These are phyloP conservation scores for Gracilaria vermiculophylla DNA, from an alignment of 23 red algal genomes.

Conservation along the genomic window DNA sequence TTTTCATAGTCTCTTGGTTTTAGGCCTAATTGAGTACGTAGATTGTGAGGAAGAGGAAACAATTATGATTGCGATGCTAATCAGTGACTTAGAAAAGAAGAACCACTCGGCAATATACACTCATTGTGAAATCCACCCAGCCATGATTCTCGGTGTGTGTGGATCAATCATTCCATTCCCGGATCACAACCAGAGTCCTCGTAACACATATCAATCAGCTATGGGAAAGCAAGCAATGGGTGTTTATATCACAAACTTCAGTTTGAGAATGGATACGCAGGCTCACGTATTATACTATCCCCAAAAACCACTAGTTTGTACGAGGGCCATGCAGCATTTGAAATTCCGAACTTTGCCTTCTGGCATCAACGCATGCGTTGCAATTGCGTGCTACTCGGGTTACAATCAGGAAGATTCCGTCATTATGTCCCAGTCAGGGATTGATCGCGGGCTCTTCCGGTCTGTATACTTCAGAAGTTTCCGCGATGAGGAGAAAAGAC, in stretches of 20 bases:
- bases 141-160: conserved; percentile 98
- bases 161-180: conserved; percentile 99
- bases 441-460: conserved; percentile 96
- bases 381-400: conserved; percentile 99
- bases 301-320: conserved; percentile 94
- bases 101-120: conserved; percentile 84
- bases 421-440: conserved; percentile 93
- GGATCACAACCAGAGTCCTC: conserved; percentile 99
- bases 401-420: conserved; percentile 99
- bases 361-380: conserved; percentile 97
- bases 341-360: conserved; percentile 97
- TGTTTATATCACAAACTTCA: conserved; percentile 95
- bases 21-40: conserved; percentile 93
- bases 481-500: conserved; percentile 85
- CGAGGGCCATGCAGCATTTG: conserved; percentile 93
- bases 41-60: conserved; percentile 98
- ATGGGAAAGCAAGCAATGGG: conserved; percentile 99
- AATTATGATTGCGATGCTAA: conserved; percentile 97
- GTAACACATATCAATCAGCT: conserved; percentile 99
- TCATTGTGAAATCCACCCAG: conserved; percentile 97
- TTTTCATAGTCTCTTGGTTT: conserved; percentile 61
- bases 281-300: conserved; percentile 99
- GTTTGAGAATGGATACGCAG: conserved; percentile 98
- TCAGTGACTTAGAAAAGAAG: conserved; percentile 70
- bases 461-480: conserved; percentile 91